phyloP scores from a whole-genome alignment of 345 rosid species.

The Eucalyptus fibrosa region DNA sequence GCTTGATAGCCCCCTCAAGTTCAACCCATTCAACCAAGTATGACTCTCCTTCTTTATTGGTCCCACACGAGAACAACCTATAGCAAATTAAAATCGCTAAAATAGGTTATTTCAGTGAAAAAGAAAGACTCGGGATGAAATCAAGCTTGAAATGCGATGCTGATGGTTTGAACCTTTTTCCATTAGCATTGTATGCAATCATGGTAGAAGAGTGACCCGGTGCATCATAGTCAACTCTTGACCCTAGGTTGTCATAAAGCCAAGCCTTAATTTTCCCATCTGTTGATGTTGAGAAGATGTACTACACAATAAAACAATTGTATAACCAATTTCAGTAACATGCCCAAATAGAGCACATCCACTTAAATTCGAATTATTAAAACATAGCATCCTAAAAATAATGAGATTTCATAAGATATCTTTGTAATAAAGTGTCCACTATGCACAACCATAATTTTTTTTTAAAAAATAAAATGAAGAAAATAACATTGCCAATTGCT shows the following conservation, averaged over 20 bases:
- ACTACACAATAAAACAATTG: constrained; percentile 2
- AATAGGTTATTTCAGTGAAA: background rate
- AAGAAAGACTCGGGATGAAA: background rate
- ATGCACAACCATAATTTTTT: background rate
- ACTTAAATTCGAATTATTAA: background rate
- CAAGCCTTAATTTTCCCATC: constrained; percentile 84
- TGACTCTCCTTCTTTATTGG: constrained; percentile 75
- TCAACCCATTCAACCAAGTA: constrained; percentile 80
- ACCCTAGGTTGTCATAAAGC: constrained; percentile 47
- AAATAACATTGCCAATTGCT: too few relatives aligned
- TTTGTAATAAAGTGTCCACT: background rate
- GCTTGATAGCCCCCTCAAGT: constrained; percentile 52
- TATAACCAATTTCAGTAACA: background rate
- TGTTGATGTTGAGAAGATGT: constrained; percentile 52
- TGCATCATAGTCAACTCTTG: constrained; percentile 68
- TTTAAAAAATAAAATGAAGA: too few relatives aligned
- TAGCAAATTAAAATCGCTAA: background rate
- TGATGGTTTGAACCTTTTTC: constrained; percentile 37
- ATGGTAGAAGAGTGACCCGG: constrained; percentile 47
- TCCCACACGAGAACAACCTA: constrained; percentile 72
- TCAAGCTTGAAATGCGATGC: background rate
- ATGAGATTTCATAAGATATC: background rate
- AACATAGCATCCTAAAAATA: too few relatives aligned
- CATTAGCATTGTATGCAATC: constrained; percentile 68
- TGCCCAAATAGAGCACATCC: background rate